Base-by-base conservation (phyloP, 768 basidiomycete species). In the Leccinellum luteum region DNA sequence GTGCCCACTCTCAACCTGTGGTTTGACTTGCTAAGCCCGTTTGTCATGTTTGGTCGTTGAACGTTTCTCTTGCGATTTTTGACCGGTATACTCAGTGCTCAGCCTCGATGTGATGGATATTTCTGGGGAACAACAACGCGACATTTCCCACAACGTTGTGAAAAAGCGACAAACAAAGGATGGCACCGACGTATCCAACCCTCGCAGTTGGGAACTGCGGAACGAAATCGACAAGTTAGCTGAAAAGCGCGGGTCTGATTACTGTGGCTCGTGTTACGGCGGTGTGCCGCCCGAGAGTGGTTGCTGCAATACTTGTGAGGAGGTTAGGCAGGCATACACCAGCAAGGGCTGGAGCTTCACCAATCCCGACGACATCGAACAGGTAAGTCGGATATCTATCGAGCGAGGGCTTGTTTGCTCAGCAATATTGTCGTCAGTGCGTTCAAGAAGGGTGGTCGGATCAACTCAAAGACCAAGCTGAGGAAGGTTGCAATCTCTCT, bases 101-200 rank as follows among this genome's bases (percentile, higher is more conserved):
- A 95, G 92, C 70, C 76, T 98, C 53, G 97, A 99, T 73, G 86
- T 98, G 52, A 95, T 98, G 92, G 97, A 99, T 69, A 97, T 99
- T 58, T 92, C 90, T 57, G 97, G 97, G 27, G 97, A 98, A 78
- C 85, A 89, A 28, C 96, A 98, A 71, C 81, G 89, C 57, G 93
- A 98, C 67, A 70, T 98, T 50, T 83, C 93, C 8, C 95, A 98
- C 72, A 93, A 92, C 66, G 82, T 98, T 55, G 66, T 87, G 55
- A 98, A 98, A 73, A 87, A 84, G 13, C 85, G 97, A 14, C 75
- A 98, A 30, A 81, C 86, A 59, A 68, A 76, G 19, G 61, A 75
- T 3, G 92, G 94, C 3, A 66, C 67, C 4, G 72, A 75, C n/a
- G 81, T 97, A 27, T 77, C 84, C 27, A 80, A 80, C 59, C 75